These are phyloP conservation scores for Cercospora sp. DNA, from an alignment of 2,329 filamentous ascomycete species.

Conservation along the genomic window DNA sequence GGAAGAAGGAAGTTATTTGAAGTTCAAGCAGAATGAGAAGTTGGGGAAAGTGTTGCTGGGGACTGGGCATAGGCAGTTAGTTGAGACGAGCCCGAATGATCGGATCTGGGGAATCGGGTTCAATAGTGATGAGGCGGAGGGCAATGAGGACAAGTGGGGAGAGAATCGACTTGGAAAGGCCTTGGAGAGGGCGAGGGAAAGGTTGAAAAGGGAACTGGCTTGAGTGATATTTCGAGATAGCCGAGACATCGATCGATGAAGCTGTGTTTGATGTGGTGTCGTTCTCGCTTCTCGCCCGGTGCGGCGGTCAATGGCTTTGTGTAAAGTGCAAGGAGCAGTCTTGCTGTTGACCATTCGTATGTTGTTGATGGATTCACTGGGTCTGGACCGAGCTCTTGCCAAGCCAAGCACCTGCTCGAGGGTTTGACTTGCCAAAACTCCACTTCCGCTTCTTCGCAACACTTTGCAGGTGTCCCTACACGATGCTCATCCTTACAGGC, in stretches of 20 bases:
- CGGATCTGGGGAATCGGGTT: constrained; percentile 41
- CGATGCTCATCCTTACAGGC: neutral
- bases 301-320: neutral
- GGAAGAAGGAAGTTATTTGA: constrained; percentile 37
- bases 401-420: neutral
- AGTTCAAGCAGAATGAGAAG: constrained; percentile 38
- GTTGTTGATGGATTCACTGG: neutral
- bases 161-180: constrained; percentile 39
- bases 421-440: neutral
- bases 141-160: constrained; percentile 36
- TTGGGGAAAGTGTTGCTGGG: constrained; percentile 33
- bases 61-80: constrained; percentile 37
- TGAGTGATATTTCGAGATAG: neutral
- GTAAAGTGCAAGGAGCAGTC: neutral
- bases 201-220: constrained; percentile 11
- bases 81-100: constrained; percentile 42
- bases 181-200: constrained; percentile 39
- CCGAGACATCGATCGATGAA: neutral
- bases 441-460: no score
- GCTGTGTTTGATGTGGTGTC: neutral
- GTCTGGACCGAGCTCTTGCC: neutral
- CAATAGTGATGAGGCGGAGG: constrained; percentile 35
- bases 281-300: neutral
- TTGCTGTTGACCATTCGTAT: neutral
- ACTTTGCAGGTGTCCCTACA: neutral